A percentile compares a stretch with the other conserved stretches of the same genome.
Conservation (phyloP, 441 rosid species). For the Manihot esculenta region DNA sequence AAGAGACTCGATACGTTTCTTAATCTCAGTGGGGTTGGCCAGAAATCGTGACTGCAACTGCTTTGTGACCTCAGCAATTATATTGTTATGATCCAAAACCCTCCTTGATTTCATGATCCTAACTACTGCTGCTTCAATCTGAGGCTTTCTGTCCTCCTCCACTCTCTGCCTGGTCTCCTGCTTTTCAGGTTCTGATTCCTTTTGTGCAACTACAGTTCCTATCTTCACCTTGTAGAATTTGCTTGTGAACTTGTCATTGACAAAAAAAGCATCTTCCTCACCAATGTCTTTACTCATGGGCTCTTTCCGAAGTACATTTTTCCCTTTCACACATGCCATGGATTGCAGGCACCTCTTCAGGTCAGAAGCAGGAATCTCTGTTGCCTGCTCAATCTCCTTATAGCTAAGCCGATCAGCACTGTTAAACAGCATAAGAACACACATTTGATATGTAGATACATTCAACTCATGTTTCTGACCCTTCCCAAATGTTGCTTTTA, state of each 20-base stretch:
- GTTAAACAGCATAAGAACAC: conserved; percentile 85
- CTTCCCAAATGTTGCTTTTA: conserved; percentile 81
- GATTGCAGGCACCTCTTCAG: conserved; percentile 93
- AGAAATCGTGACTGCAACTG: conserved; percentile 91
- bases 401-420: conserved; percentile 79
- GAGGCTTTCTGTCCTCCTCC: conserved; percentile 96
- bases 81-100: conserved; percentile 87
- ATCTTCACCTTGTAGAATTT: conserved; percentile 95
- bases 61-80: conserved; percentile 86
- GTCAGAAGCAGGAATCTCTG: conserved; percentile 83
- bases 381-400: conserved; percentile 90
- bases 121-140: conserved; percentile 96
- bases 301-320: conserved; percentile 85
- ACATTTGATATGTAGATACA: conserved; percentile 96
- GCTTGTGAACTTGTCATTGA: conserved; percentile 87
- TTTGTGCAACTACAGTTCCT: conserved; percentile 94
- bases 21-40: conserved; percentile 92
- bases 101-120: conserved; percentile 97
- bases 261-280: conserved; percentile 77
- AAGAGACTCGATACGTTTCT: conserved; percentile 91
- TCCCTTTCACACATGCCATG: conserved; percentile 87
- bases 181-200: conserved; percentile 95
- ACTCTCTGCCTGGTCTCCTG: conserved; percentile 97
- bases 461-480: conserved; percentile 97
- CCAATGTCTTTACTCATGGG: conserved; percentile 96